These are phyloP conservation scores for Fragilaria crotonensis DNA, from an alignment of 108 stramenopile species.

Conservation along the genomic window DNA sequence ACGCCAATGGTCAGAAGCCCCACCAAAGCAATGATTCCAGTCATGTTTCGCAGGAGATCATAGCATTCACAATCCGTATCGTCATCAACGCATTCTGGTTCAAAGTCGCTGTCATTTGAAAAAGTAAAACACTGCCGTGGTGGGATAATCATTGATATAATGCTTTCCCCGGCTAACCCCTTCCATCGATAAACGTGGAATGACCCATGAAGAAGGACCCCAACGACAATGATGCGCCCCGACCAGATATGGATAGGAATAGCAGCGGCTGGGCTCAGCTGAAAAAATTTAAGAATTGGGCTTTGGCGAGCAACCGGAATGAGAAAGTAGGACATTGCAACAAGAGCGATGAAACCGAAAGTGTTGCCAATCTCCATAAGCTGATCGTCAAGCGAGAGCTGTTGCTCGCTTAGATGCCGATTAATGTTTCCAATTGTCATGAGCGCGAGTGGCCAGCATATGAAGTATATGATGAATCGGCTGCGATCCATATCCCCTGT, in stretches of 20 bases:
- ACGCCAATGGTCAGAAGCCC: constrained; percentile 28
- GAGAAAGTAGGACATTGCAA: constrained; percentile 27
- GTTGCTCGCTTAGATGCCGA: constrained; percentile 12
- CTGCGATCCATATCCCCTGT: constrained; percentile 10
- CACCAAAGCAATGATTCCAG: constrained; percentile 30
- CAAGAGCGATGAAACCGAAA: constrained; percentile 41
- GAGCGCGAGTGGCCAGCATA: constrained; percentile 16
- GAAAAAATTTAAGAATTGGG: constrained; percentile 27
- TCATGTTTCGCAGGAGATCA: constrained; percentile 43
- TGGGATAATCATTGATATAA: constrained; percentile 19
- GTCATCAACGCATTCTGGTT: constrained; percentile 26
- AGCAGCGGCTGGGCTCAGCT: constrained; percentile 32
- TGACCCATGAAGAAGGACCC: constrained; percentile 27
- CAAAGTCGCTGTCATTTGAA: constrained; percentile 14
- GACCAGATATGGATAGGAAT: constrained; percentile 41
- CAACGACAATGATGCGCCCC: constrained; percentile 32
- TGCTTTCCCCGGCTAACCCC: constrained; percentile 13
- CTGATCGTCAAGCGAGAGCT: constrained; percentile 4
- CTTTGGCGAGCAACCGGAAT: constrained; percentile 41
- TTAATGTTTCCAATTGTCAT: constrained; percentile 10
- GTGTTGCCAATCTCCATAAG: constrained; percentile 28
- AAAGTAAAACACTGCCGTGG: constrained; percentile 34
- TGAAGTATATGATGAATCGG: constrained; percentile 1
- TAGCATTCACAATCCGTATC: constrained; percentile 34
- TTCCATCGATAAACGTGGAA: constrained; percentile 28